These are phyloP conservation scores for Leishmania braziliensis DNA, from an alignment of 208 protist species.

Conservation along the genomic window DNA sequence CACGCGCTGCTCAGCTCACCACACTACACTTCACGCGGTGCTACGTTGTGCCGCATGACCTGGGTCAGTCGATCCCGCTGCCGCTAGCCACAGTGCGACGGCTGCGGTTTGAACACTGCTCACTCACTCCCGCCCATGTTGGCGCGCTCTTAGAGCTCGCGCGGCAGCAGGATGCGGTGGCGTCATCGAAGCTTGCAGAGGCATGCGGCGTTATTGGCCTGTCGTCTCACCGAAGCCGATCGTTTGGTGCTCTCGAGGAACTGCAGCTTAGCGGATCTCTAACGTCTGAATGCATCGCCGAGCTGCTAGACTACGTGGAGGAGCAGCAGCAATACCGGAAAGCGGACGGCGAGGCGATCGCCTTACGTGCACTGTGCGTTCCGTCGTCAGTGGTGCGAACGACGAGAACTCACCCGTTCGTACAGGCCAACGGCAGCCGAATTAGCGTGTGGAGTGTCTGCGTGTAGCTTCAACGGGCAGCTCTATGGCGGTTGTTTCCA, in stretches of 20 bases:
- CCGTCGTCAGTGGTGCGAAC: slow-evolving; percentile 33
- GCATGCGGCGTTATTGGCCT: not conserved
- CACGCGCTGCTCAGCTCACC: slow-evolving; percentile 12
- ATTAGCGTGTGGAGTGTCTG: slow-evolving; percentile 17
- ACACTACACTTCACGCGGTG: slow-evolving; percentile 59
- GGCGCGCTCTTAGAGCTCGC: slow-evolving; percentile 50
- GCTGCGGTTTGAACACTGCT: slow-evolving; percentile 66
- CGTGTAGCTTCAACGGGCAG: not conserved
- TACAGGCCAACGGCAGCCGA: slow-evolving; percentile 24
- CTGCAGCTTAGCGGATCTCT: slow-evolving; percentile 74
- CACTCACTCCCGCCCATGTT: slow-evolving; percentile 54
- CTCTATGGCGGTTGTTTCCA: not conserved
- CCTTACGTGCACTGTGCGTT: slow-evolving; percentile 31
- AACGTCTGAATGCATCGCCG: slow-evolving; percentile 44
- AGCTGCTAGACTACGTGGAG: slow-evolving; percentile 61
- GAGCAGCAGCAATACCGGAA: slow-evolving; percentile 29
- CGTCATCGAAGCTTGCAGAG: not conserved
- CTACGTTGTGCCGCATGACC: slow-evolving; percentile 44
- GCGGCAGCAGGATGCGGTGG: slow-evolving; percentile 20
- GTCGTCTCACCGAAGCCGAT: not conserved
- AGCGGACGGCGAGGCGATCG: not conserved
- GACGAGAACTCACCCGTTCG: slow-evolving; percentile 41
- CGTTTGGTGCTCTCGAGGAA: slow-evolving; percentile 40
- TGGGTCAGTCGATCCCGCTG: slow-evolving; percentile 37
- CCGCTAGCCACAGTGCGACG: slow-evolving; percentile 34